Conservation (phyloP, 768 basidiomycete genomes). For the Mycena olivaceomarginata region DNA sequence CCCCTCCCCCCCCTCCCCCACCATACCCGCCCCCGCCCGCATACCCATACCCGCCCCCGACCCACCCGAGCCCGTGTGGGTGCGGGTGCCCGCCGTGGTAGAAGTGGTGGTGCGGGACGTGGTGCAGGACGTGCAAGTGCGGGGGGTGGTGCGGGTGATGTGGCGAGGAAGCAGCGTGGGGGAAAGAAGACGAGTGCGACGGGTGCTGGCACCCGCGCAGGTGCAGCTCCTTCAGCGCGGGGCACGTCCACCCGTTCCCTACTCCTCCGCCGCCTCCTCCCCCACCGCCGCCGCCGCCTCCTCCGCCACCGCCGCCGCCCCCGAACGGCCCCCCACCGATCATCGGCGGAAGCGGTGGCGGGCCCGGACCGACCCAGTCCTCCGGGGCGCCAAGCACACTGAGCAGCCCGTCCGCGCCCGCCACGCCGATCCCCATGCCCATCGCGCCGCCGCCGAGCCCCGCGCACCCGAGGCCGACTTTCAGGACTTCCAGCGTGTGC, state of each 20-base stretch:
- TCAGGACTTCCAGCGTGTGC: conserved; percentile 73
- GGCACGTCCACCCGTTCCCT: conserved; percentile 74
- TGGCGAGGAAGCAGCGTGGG: neutral
- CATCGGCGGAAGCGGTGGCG: neutral
- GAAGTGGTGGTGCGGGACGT: too few species aligned
- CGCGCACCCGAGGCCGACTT: conserved; percentile 80
- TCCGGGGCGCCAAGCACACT: conserved; percentile 75
- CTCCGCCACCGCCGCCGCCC: neutral
- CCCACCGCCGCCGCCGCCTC: neutral
- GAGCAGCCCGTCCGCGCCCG: conserved; percentile 57
- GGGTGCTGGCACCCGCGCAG: conserved; percentile 75
- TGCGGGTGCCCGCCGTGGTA: neutral
- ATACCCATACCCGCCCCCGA: too few species aligned
- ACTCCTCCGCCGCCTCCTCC: neutral
- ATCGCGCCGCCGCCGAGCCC: conserved; percentile 49
- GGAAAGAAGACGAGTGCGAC: conserved; percentile 30
- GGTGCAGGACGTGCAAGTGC: conserved; percentile 16
- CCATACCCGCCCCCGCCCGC: too few species aligned
- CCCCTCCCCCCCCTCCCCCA: neutral
- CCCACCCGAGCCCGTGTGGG: too few species aligned
- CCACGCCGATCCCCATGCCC: neutral
- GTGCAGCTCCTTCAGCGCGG: conserved; percentile 74
- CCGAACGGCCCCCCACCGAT: too few species aligned
- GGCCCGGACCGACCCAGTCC: conserved; percentile 41
- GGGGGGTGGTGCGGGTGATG: conserved; percentile 34